A percentile compares a stretch with the other conserved stretches of the same genome.
These are phyloP conservation scores for Myriosclerotinia curreyana DNA, from an alignment of 2,329 filamentous ascomycete species.

Conservation along the genomic window DNA sequence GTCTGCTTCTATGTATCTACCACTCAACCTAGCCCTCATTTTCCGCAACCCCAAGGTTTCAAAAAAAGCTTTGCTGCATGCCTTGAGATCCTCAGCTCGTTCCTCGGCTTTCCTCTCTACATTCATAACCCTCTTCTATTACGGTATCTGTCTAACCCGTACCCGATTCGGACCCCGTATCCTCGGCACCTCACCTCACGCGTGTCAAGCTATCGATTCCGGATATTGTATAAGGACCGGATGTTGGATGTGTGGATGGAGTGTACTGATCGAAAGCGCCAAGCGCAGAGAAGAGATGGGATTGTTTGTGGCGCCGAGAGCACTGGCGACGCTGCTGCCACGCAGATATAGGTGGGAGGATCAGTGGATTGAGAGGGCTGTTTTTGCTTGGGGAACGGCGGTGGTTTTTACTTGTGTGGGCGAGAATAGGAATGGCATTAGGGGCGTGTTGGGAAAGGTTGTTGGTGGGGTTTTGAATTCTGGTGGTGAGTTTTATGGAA, in stretches of 20 bases:
- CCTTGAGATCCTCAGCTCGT: constrained; percentile 54
- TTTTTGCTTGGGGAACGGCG: constrained; percentile 65
- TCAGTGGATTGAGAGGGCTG: constrained; percentile 63
- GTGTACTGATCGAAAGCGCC: constrained; percentile 68
- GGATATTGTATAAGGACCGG: constrained; percentile 69
- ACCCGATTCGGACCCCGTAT: constrained; percentile 70
- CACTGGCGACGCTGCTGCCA: constrained; percentile 71
- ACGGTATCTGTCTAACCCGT: constrained; percentile 75
- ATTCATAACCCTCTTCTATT: constrained; percentile 80
- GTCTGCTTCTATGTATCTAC: constrained; percentile 70
- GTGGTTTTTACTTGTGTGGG: constrained; percentile 65
- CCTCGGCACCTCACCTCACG: constrained; percentile 51
- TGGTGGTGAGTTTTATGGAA: not conserved
- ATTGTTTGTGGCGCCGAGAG: constrained; percentile 77
- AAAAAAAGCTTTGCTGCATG: constrained; percentile 44
- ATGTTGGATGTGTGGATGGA: constrained; percentile 77
- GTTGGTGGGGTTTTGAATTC: not conserved
- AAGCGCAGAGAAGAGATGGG: constrained; percentile 69
- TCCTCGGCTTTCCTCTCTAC: constrained; percentile 75
- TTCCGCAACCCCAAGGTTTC: constrained; percentile 48
- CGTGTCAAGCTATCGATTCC: constrained; percentile 53
- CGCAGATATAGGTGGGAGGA: constrained; percentile 60
- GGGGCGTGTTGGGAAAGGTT: not conserved
- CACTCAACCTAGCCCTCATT: constrained; percentile 68
- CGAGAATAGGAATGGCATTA: constrained; percentile 47